Evolutionary conservation across 768 basidiomycete species (phyloP), one percentile per base, ranked within the genome.

Genomic region (Gyrodon lividus): DNA sequence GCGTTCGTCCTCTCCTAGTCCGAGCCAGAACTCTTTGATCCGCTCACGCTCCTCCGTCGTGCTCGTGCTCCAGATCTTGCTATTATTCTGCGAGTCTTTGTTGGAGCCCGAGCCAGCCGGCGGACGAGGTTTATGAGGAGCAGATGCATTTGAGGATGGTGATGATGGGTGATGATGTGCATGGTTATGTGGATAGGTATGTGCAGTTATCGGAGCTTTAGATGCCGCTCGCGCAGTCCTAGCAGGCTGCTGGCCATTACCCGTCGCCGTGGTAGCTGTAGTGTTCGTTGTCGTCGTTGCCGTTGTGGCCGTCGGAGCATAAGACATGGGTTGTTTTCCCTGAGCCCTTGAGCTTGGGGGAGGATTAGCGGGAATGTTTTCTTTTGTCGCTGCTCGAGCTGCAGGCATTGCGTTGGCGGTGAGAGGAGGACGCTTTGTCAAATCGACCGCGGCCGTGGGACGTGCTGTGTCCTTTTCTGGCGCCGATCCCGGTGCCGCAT

Each of bases 1-100:
- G 26, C 97, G 82, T 69, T 98, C 94, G 51, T 87, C 83, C 74
- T 98, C 93, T 24, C 83, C 83, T n/a, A 99, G 79, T 23, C 82
- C 87, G 26, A 98, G 82, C 97, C 96, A 99, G 70, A 98, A 99
- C 63, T 93, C 89, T 71, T 96, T 95, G 74, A 98, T 99, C 59
- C 92, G 84, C 69, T 98, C 95, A 28, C 97, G 82, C 72, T 98
- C 96, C 70, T 98, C 92, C 4, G 81, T 84, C 30, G 89, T 87
- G 69, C 84, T 91, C 51, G 92, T 96, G 65, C 86, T 89, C 94
- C 94, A 98, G 65, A 98, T 92, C 83, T 93, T 94, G 73, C 76
- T 86, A 58, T 79, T 81, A 64, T 74, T 82, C 31, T 70, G 63
- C 39, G 68, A 33, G 40, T 43, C 44, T 56, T 70, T 55, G 55